Conservation (phyloP, 1,284 basidiomycete genomes). For the Ustilago nuda region DNA sequence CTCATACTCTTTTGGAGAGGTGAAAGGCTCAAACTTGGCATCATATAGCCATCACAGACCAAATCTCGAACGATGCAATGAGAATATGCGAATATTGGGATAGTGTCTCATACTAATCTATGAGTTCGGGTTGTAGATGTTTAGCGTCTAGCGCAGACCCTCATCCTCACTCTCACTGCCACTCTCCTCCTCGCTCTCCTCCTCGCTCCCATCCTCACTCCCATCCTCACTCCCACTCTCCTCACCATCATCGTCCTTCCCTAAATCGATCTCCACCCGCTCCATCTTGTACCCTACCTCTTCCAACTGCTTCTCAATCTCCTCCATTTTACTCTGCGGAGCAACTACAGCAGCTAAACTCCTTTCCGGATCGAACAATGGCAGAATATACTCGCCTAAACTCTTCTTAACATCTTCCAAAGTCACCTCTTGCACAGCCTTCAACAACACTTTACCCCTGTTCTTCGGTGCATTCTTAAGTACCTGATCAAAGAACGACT, state of each 20-base stretch:
- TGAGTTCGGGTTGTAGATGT: background rate
- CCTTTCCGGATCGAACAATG: constrained; percentile 82
- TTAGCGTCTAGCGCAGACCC: background rate
- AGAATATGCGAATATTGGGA: no score
- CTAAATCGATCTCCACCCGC: constrained; percentile 78
- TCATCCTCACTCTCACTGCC: constrained; percentile 35
- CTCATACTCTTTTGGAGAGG: no score
- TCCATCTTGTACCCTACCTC: constrained; percentile 83
- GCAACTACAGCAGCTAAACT: constrained; percentile 86
- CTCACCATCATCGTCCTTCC: constrained; percentile 60
- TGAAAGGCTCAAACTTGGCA: no score
- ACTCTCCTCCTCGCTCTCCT: constrained; percentile 31
- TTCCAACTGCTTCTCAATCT: constrained; percentile 77
- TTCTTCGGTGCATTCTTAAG: constrained; percentile 58
- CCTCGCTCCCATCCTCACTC: constrained; percentile 43
- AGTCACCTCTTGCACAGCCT: constrained; percentile 75
- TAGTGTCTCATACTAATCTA: no score
- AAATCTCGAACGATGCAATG: no score
- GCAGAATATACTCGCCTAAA: constrained; percentile 82
- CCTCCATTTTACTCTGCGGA: constrained; percentile 81
- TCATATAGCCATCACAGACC: no score
- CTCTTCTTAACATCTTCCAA: constrained; percentile 80
- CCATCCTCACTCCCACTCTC: constrained; percentile 22
- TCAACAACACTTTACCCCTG: constrained; percentile 55
- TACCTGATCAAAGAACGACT: constrained; percentile 57